These are phyloP conservation scores for Nicotiana tomentosiformis DNA, from an alignment of 257 asterid genomes.

Conservation along the genomic window DNA sequence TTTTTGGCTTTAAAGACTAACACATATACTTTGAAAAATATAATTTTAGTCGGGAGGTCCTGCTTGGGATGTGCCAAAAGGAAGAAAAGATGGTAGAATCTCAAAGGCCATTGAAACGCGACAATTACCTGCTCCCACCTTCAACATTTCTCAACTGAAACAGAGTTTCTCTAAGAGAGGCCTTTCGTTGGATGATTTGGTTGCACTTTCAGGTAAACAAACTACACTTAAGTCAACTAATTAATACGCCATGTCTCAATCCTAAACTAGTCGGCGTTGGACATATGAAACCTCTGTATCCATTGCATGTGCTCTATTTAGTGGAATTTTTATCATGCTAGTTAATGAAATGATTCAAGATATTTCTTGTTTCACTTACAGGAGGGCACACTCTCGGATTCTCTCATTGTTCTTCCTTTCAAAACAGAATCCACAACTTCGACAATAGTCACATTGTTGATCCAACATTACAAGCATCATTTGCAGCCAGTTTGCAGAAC, in stretches of 20 bases:
- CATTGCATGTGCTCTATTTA: no score
- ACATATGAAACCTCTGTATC: no score
- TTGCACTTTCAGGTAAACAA: constrained; percentile 57
- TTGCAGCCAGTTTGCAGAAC: constrained; percentile 43
- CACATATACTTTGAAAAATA: no score
- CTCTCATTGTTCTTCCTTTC: constrained; percentile 82
- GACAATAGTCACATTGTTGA: constrained; percentile 26
- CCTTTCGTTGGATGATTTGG: constrained; percentile 56
- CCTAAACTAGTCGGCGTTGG: no score
- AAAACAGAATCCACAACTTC: constrained; percentile 57
- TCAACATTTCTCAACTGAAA: constrained; percentile 59
- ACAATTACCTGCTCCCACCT: constrained; percentile 65
- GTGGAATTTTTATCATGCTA: no score
- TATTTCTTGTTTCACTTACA: constrained; percentile 8
- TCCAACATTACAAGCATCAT: constrained; percentile 47
- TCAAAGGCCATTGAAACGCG: constrained; percentile 54
- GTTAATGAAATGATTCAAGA: no score
- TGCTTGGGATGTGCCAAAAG: constrained; percentile 64
- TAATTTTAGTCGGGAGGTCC: constrained; percentile 64
- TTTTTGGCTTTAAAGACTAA: neutral
- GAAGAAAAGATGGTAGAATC: constrained; percentile 64
- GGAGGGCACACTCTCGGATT: constrained; percentile 90
- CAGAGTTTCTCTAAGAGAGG: constrained; percentile 79
- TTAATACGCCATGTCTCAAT: no score
- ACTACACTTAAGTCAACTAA: no score